Conservation (phyloP, 768 basidiomycete species). For the Gyrodon lividus region DNA sequence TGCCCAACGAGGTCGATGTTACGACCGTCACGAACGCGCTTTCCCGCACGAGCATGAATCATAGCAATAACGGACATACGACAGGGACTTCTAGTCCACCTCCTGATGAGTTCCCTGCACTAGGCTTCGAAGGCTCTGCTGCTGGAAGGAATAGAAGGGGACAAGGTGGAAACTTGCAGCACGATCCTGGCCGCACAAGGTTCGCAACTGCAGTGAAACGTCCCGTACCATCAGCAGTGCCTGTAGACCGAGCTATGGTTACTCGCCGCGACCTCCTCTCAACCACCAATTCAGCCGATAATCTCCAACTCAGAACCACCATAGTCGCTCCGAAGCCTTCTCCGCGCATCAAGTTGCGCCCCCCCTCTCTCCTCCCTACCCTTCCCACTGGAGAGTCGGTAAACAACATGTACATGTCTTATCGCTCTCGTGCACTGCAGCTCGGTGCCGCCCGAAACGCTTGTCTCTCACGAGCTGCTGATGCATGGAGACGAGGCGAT, state of each 20-base stretch:
- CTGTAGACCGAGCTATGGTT: conserved; percentile 39
- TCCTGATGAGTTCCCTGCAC: conserved; percentile 68
- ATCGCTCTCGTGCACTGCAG: conserved; percentile 84
- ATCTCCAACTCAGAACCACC: conserved; percentile 61
- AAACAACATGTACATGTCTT: conserved; percentile 82
- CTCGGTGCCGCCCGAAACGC: conserved; percentile 93
- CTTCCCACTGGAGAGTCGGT: conserved; percentile 81
- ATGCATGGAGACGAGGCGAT: conserved; percentile 94
- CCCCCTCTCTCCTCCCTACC: conserved; percentile 84
- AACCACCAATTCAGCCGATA: conserved; percentile 48
- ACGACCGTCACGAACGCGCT: conserved; percentile 65
- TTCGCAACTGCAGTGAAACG: conserved; percentile 93
- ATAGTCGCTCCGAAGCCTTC: conserved; percentile 81
- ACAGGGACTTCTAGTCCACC: conserved; percentile 33
- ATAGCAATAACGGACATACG: conserved; percentile 38
- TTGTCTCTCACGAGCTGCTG: conserved; percentile 91
- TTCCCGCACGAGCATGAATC: conserved; percentile 60
- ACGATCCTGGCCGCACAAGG: conserved; percentile 85
- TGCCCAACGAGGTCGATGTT: conserved; percentile 85
- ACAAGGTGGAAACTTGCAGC: conserved; percentile 41
- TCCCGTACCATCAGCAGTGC: conserved; percentile 30
- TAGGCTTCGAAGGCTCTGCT: conserved; percentile 46
- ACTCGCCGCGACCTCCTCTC: conserved; percentile 60
- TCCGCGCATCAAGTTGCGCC: conserved; percentile 78
- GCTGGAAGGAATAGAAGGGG: conserved; percentile 43